A percentile compares a stretch with the other conserved stretches of the same genome.
Conservation (phyloP, 1,284 basidiomycete genomes). For the Irpex rosettiformis region DNA sequence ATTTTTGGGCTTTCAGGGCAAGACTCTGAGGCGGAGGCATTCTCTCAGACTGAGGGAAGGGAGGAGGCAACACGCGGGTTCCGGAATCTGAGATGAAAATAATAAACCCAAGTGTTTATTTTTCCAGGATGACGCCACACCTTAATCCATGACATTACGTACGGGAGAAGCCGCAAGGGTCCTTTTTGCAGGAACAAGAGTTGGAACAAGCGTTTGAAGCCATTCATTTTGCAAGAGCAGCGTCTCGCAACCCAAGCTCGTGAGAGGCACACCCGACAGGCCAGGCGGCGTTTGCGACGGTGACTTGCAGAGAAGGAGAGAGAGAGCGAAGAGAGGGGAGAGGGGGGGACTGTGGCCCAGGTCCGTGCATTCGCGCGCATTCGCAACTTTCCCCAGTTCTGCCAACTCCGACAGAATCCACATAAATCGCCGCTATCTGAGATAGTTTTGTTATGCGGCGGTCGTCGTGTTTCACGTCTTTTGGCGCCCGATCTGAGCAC, state of each 20-base stretch:
- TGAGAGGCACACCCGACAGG: background rate
- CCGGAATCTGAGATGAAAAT: slow-evolving; percentile 1
- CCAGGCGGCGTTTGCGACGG: background rate
- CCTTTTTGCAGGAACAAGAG: background rate
- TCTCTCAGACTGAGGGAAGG: background rate
- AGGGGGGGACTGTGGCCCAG: too few species aligned
- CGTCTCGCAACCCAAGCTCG: background rate
- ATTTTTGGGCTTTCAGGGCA: background rate
- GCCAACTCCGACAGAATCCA: background rate
- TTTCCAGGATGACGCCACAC: background rate
- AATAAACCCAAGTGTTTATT: background rate
- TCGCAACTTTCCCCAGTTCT: background rate
- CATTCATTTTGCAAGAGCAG: background rate
- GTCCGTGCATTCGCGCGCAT: too few species aligned
- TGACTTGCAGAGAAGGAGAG: too few species aligned
- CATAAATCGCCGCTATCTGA: background rate
- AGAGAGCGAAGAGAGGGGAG: too few species aligned
- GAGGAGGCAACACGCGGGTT: background rate
- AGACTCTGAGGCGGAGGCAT: background rate
- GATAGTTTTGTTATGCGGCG: background rate
- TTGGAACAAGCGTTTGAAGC: background rate
- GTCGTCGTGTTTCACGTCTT: background rate
- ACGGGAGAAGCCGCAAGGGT: background rate
- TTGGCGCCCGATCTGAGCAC: background rate
- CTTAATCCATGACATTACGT: background rate